Evolutionary conservation across 2,329 filamentous ascomycete genomes (phyloP), one percentile per base, ranked within the genome.

Genomic region (Cylindrodendrum hubeiense): DNA sequence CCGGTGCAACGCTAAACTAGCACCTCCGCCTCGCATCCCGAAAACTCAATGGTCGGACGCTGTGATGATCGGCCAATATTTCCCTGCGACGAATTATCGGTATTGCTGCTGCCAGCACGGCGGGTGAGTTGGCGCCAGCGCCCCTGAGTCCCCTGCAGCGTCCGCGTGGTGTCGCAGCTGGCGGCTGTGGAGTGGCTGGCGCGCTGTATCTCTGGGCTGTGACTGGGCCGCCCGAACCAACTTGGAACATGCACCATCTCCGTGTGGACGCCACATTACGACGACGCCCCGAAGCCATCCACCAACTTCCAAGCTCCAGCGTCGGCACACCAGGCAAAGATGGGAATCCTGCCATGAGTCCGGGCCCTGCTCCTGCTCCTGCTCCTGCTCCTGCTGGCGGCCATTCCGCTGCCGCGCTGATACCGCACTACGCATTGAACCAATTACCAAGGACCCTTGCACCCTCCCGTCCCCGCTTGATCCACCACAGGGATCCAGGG

Each of bases 401-500:
- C 9, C 22, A 46, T 15, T n/a, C 22, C 21, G 46, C 46, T 49
- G 26, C 46, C 21, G 49, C 30, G 17, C 28, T 28, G 47, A 39
- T 39, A 39, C 37, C 39, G 19, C 30, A 26, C 50, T 46, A 19
- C 39, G 33, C 33, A 46, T 39, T 46, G 50, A 44, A 47, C 57
- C 50, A 53, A 60, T 54, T 43, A 54, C 21, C 49, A 53, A 47
- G 41, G 22, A 24, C 21, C 49, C 57, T 53, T 50, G 49, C 10
- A 51, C 19, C 22, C 24, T 21, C n/a, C 19, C n/a, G 24, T 30
- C 37, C 37, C 37, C 46, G 46, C 34, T 34, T 22, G 57, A 33
- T 51, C 57, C 49, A 54, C 41, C 49, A 37, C 56, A 60, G 56
- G 47, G 55, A 46, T 59, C 43, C 33, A 51, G 43, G 54, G 54